phyloP scores from a whole-genome alignment of 2,329 filamentous ascomycete genomes.

The Sarocladium brachiariae region DNA sequence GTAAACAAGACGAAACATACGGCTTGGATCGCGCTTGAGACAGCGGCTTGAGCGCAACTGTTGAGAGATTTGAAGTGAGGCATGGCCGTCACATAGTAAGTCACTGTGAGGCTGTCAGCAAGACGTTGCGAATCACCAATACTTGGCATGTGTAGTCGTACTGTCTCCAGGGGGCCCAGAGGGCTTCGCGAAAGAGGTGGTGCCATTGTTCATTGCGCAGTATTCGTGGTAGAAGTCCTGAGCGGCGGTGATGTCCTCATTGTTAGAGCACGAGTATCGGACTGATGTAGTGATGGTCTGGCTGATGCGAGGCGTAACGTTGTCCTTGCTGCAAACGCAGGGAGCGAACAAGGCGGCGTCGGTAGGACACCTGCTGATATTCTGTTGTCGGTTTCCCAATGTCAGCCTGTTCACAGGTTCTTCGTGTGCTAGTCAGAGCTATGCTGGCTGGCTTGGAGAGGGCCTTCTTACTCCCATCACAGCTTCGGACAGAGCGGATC shows the following conservation, averaged over 20 bases:
- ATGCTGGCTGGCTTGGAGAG: too few relatives aligned
- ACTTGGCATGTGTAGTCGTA: too few relatives aligned
- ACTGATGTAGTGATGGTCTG: slow-evolving; percentile 35
- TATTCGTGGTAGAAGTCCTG: slow-evolving; percentile 45
- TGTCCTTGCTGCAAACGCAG: slow-evolving; percentile 45
- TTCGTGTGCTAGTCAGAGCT: too few relatives aligned
- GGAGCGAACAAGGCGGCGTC: slow-evolving; percentile 37
- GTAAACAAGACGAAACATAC: slow-evolving; percentile 24
- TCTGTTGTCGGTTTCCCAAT: slow-evolving; percentile 19
- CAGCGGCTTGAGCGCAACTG: slow-evolving; percentile 35
- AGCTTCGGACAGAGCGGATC: slow-evolving; percentile 22
- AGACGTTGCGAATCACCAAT: too few relatives aligned
- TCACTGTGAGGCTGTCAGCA: slow-evolving; percentile 27
- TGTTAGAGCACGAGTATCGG: slow-evolving; percentile 37
- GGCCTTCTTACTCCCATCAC: slow-evolving; percentile 21
- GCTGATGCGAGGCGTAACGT: slow-evolving; percentile 37
- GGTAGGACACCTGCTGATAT: slow-evolving; percentile 28
- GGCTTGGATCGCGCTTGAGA: slow-evolving; percentile 34
- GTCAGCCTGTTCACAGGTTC: too few relatives aligned
- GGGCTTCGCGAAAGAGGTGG: slow-evolving; percentile 39
- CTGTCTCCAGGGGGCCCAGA: slow-evolving; percentile 43
- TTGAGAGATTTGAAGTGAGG: slow-evolving; percentile 37
- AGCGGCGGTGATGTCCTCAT: slow-evolving; percentile 39
- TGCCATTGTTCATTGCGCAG: slow-evolving; percentile 43
- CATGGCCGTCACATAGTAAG: slow-evolving; percentile 48